These are phyloP conservation scores for Xylariaceae sp. DNA, from an alignment of 2,329 filamentous ascomycete species.

Conservation along the genomic window DNA sequence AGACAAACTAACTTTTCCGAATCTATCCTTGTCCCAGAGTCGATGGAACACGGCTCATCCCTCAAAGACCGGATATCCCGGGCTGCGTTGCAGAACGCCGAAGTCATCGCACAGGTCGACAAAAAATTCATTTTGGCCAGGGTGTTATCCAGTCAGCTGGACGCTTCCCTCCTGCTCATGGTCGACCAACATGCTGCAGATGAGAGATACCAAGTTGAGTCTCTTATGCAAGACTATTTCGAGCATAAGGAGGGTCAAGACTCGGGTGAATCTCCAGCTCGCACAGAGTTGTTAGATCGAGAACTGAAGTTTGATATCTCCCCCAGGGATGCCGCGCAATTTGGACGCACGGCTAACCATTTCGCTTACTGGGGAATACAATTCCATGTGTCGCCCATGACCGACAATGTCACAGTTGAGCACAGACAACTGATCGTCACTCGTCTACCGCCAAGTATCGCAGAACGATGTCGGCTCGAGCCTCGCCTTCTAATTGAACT, in stretches of 20 bases:
- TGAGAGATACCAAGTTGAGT: constrained; percentile 76
- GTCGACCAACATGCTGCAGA: constrained; percentile 95
- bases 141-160: constrained; percentile 31
- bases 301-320: constrained; percentile 63
- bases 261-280: constrained; percentile 21
- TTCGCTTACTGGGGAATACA: constrained; percentile 72
- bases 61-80: constrained; percentile 54
- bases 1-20: constrained; percentile 15
- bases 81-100: constrained; percentile 50
- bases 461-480: constrained; percentile 68
- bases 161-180: constrained; percentile 53
- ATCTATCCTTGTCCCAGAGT: constrained; percentile 6
- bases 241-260: background rate
- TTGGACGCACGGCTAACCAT: constrained; percentile 47
- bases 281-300: constrained; percentile 39
- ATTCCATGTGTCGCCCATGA: constrained; percentile 43
- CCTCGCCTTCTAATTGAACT: constrained; percentile 68
- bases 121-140: constrained; percentile 79
- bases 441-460: constrained; percentile 64
- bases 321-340: constrained; percentile 51
- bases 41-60: constrained; percentile 21
- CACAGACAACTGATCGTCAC: constrained; percentile 41
- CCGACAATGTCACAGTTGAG: constrained; percentile 2
- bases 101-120: constrained; percentile 78
- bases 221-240: constrained; percentile 56